These are phyloP conservation scores for Actinomucor elegans DNA, from an alignment of 371 early-diverging fungal genomes.

Conservation along the genomic window DNA sequence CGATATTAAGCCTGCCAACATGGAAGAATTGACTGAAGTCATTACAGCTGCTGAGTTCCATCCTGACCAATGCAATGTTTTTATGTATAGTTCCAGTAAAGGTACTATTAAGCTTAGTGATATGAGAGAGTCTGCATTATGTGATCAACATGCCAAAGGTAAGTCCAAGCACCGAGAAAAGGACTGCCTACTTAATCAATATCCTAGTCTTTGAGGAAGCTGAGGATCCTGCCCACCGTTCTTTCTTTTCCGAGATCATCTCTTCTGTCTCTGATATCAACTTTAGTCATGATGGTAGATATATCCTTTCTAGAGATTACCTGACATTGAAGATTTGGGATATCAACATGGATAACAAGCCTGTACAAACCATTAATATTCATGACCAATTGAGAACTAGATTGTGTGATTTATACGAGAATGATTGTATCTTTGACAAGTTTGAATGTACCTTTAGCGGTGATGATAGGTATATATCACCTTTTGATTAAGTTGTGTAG, in stretches of 20 bases:
- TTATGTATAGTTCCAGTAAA: slow-evolving; percentile 98
- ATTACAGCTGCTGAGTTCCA: slow-evolving; percentile 99
- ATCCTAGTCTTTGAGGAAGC: slow-evolving; percentile 89
- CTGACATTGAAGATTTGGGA: slow-evolving; percentile 98
- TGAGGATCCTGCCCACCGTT: slow-evolving; percentile 92
- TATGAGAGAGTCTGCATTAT: slow-evolving; percentile 94
- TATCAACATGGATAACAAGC: slow-evolving; percentile 93
- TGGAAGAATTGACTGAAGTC: slow-evolving; percentile 99
- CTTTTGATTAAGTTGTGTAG: too few relatives aligned
- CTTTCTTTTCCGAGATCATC: slow-evolving; percentile 98
- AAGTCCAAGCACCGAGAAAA: slow-evolving; percentile 12
- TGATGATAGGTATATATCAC: slow-evolving; percentile 80
- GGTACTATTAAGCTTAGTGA: slow-evolving; percentile 97
- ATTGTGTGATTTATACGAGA: slow-evolving; percentile 97
- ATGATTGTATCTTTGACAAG: slow-evolving; percentile 99
- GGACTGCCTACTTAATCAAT: too few relatives aligned
- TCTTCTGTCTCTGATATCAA: slow-evolving; percentile 96
- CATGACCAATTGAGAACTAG: slow-evolving; percentile 94
- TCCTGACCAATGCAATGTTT: slow-evolving; percentile 93
- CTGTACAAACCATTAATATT: slow-evolving; percentile 92
- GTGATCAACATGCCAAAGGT: slow-evolving; percentile 93
- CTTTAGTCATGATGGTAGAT: slow-evolving; percentile 94
- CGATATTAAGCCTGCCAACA: slow-evolving; percentile 98
- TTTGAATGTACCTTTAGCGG: slow-evolving; percentile 98
- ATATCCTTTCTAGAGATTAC: slow-evolving; percentile 96